A percentile compares a stretch with the other conserved stretches of the same genome.
Evolutionary conservation across 345 rosid species (phyloP).

Genomic region (Raphanus sativus): DNA sequence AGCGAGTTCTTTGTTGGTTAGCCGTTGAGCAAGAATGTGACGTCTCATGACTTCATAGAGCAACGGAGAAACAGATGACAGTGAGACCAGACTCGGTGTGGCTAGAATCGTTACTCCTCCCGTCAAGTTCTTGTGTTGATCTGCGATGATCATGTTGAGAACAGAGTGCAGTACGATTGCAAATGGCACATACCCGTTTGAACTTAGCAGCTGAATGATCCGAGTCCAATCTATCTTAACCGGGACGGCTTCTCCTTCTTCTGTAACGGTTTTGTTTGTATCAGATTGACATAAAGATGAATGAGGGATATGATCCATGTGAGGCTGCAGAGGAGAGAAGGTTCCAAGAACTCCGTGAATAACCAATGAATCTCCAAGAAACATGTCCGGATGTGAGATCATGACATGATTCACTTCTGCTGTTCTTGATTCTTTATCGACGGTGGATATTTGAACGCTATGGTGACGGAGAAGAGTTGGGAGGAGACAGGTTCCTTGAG

Average conservation of each 20-base stretch:
- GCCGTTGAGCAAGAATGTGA: constrained; percentile 53
- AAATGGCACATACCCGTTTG: constrained; percentile 66
- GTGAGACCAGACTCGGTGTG: constrained; percentile 51
- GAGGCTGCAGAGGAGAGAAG: constrained; percentile 42
- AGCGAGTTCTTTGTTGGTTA: constrained; percentile 45
- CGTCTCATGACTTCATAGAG: constrained; percentile 57
- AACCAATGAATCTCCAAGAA: constrained; percentile 58
- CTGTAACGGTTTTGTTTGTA: constrained; percentile 25
- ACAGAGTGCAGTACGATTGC: constrained; percentile 71
- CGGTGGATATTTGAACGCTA: constrained; percentile 51
- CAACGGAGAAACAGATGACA: constrained; percentile 50
- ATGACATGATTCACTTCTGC: constrained; percentile 58
- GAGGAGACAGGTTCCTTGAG: constrained; percentile 57
- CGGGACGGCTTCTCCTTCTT: neutral
- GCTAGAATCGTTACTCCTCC: constrained; percentile 62
- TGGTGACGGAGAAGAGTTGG: constrained; percentile 55
- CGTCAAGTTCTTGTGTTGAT: constrained; percentile 38
- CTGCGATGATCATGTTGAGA: constrained; percentile 55
- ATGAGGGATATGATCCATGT: neutral
- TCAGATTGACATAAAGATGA: constrained; percentile 38
- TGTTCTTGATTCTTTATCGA: constrained; percentile 35
- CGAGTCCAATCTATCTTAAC: constrained; percentile 50
- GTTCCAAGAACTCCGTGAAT: constrained; percentile 75
- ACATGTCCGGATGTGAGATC: constrained; percentile 64
- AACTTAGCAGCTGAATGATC: constrained; percentile 60